Base-by-base conservation (phyloP, 2,329 filamentous ascomycete genomes). In the Penicillium oxalicum region DNA sequence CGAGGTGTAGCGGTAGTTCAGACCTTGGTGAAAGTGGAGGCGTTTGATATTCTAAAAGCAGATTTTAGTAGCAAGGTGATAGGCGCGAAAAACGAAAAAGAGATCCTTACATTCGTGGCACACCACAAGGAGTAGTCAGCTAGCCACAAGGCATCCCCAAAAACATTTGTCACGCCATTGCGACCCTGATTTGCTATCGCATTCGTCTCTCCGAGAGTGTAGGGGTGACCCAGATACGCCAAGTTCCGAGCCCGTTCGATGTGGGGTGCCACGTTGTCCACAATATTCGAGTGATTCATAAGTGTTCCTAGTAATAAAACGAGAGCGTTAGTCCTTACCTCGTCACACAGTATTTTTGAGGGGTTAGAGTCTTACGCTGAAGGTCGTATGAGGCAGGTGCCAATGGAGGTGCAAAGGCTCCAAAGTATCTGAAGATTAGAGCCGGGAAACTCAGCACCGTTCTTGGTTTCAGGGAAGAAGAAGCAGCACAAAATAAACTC, bases 201-300 rank as follows among this genome's bases (percentile, higher is more conserved):
- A 24, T 59, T 58, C 4, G 45, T 40, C 24, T 54, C 56, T 2
- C 50, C 48, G 0, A 58, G 43, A 3, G 38, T 49, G n/a, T 47
- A 57, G 2, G 48, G 54, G 13, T 50, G 51, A 2, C 45, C 57
- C 9, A 57, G 40, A 9, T 53, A 49, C 4, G 51, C 49, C 7
- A 58, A 45, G 6, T 55, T 48, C 11, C 50, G 11, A 9, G 49
- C 42, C 4, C 43, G 53, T 33, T 50, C 26, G 11, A 55, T 47
- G 7, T 58, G 56, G 2, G 33, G 9, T 5, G 35, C 46, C 13
- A 53, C 11, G 36, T 40, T 52, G 9, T 47, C 24, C 1, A 48
- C 18, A 12, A 58, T 52, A 9, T 43, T 55, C 9, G 54, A 53
- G 52, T 58, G 57, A 25, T 58, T 57, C 54, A 57, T 59, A 2